Base-by-base conservation (phyloP, 176 grass and related monocot species). In the Elymus sibiricus region DNA sequence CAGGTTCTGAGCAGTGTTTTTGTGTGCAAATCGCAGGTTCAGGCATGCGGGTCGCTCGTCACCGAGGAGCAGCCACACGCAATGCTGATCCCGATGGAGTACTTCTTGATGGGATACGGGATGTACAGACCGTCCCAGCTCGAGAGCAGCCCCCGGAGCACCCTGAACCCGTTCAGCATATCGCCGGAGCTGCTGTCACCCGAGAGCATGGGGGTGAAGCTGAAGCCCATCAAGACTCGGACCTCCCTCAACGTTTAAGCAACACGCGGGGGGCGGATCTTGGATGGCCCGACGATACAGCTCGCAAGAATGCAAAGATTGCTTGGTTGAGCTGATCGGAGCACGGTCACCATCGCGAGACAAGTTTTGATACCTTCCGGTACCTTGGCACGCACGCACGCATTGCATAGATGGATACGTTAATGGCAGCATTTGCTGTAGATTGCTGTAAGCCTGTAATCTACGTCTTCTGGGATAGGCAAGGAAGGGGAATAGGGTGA, bases 161-260 rank as follows among this genome's bases (percentile, higher is more conserved):
- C 96, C 5, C 84, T 95, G 25, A 95, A 59, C 72, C 96, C 91
- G 7, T 92, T 89, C 65, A 86, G 90, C 73, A 94, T 98, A 71
- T 94, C 96, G 0, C 93, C 93, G 2, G 96, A 98, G 61, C 96
- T 98, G 70, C 91, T 98, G 1, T 98, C 96, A 3, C 96, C 96
- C 0, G 96, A 98, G 90, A 98, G 93, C 88, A 98, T 98, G 96
- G 96, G 96, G 74, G 89, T 98, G 82, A 98, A 98, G 82, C 84
- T 98, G 29, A 98, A 98, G 79, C 96, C 96, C 63, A 98, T 98
- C 86, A 98, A 95, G 89, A 98, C 96, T 2, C 89, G 93, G 43
- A 82, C 87, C 34, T 89, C 96, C 0, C 88, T 90, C 26, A 59
- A 84, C 27, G 88, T 91, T 76, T 98, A 84, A 53, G 19, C 49